Evolutionary conservation across 108 stramenopile species (phyloP), one percentile per base, ranked within the genome.

Genomic region (Parietichytrium sp.): DNA sequence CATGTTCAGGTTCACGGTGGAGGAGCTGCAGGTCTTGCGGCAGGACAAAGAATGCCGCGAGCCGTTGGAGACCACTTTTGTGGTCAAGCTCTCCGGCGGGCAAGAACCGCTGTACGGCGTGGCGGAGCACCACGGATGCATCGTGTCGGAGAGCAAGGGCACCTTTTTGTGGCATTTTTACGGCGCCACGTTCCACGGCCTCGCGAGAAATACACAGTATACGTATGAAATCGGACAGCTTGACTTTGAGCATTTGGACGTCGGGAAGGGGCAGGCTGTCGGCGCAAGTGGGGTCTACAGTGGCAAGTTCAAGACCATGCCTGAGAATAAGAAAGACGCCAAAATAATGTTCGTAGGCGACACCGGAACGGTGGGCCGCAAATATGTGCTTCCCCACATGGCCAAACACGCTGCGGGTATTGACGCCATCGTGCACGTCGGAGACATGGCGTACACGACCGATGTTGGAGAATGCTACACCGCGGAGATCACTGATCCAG

Each of bases 81-180:
- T 23, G 27, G 52, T 53, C 27, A 23, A 53, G 52, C 27, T 20
- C 12, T 53, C 27, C 27, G 18, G 27, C 27, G n/a, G 6, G 52
- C 27, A 1, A 29, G 12, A 1, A 7, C 12, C 20, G 52, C 15
- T 15, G 27, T 23, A 23, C 27, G 8, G 0, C 52, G 8, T 13
- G 6, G 52, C 52, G 52, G 27, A 8, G 29, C 20, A 12, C 27
- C 61, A 27, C 61, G 61, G 61, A n/a, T 72, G 61, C 42, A n/a
- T 72, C 10, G 61, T 72, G 20, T 72, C 61, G 16, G 23, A 36
- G 42, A 31, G 38, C 6, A 45, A 33, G 61, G 61, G 61, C 38
- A 45, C 6, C 15, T 72, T 45, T 42, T n/a, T 10, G 61, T 72
- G 61, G 61, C 61, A 72, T 42, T 72, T 45, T 25, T 72, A 45